Evolutionary conservation across 2,329 filamentous ascomycete genomes (phyloP), one percentile per base, ranked within the genome.

Genomic region (Sphaceloma murrayae): DNA sequence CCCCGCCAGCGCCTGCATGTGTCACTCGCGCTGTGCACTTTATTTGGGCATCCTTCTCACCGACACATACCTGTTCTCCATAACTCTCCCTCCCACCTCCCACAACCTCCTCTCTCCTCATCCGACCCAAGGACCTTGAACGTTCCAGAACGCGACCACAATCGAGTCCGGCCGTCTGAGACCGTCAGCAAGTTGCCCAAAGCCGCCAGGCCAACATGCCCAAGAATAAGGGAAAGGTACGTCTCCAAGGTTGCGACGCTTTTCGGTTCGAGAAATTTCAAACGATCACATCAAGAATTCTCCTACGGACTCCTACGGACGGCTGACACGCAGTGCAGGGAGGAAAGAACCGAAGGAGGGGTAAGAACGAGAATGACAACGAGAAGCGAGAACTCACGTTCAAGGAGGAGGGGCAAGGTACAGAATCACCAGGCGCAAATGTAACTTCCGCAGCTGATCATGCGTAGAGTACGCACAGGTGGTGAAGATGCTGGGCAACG

Each of bases 161-260:
- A 27, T 11, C 6, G 7, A 7, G 24, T 7, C 6, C 24, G 7
- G 7, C 24, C 13, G 22, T 32, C 32, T 38, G 10, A 52, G 43
- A 36, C 45, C 46, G 34, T 24, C 18, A 34, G 17, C 17, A 18
- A 27, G 19, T 33, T 27, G 31, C 34, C 45, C 18, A 39, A 44
- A 48, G 48, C 34, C 39, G 46, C 52, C 51, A 48, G 46, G 54
- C 40, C 67, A 80, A 68, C 51, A 95, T 95, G 88, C 88, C 88
- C 62, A 95, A 95, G 85, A 95, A 95, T 68, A 95, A 95, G 81
- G 88, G 88, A 88, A 95, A 94, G 73, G 87, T 94, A 74, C 63
- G 75, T 60, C 13, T 38, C n/a, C 32, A 17, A 33, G 11, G 29
- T 18, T 27, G 36, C 30, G 36, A 46, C 34, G 16, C 54, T 61